phyloP scores from a whole-genome alignment of 441 rosid genomes.

The Omphalea diandra region DNA sequence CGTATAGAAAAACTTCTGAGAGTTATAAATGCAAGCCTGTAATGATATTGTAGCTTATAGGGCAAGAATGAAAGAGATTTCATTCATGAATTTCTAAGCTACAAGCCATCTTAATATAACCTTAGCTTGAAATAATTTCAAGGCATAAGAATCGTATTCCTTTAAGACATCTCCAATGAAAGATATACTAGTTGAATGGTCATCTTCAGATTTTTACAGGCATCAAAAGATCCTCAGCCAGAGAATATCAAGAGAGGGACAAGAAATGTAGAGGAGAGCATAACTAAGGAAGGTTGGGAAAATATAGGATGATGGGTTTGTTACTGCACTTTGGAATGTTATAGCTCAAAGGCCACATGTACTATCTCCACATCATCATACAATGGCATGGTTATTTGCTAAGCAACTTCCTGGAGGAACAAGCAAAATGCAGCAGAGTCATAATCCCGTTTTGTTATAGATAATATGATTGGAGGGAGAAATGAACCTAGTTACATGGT shows the following conservation, averaged over 20 bases:
- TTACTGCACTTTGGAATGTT: neutral
- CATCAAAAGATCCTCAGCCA: constrained; percentile 2
- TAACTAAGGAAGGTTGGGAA: neutral
- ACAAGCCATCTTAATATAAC: neutral
- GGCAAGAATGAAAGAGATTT: neutral
- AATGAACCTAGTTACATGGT: constrained; percentile 1
- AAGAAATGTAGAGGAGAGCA: neutral
- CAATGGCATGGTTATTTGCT: neutral
- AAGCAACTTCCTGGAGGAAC: neutral
- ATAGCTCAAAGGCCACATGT: neutral
- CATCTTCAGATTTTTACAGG: neutral
- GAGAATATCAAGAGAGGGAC: neutral
- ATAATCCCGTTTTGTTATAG: constrained; percentile 1
- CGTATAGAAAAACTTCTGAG: neutral
- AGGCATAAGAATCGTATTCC: neutral
- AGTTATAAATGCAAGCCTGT: neutral
- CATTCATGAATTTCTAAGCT: neutral
- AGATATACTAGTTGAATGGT: neutral
- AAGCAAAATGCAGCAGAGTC: constrained; percentile 6
- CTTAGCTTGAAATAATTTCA: neutral
- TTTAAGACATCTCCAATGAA: neutral
- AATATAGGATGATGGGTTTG: neutral
- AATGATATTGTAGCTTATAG: neutral
- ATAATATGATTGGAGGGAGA: neutral
- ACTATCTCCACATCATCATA: neutral